Conservation (phyloP, 1,139 yeast genomes). For the Yamadazyma aaseri region DNA sequence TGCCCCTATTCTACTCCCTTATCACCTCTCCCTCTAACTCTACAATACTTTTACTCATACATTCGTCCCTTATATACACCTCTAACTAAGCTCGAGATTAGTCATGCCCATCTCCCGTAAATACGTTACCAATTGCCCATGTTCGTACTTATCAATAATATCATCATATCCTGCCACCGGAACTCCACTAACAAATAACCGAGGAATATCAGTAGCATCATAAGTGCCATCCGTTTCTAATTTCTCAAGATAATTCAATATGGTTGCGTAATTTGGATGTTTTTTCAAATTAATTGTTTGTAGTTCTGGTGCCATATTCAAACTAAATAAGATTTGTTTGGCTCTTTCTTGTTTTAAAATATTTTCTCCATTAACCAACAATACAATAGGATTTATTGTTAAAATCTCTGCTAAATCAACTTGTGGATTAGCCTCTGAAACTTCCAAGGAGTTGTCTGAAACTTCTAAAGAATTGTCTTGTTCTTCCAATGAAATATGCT, state of each 20-base stretch:
- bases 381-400: conserved; percentile 26
- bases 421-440: conserved; percentile 13
- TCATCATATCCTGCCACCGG: conserved; percentile 30
- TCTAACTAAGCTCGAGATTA: conserved; percentile 12
- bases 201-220: conserved; percentile 22
- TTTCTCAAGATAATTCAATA: conserved; percentile 25
- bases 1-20: background rate
- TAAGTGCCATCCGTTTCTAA: conserved; percentile 12
- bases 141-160: conserved; percentile 21
- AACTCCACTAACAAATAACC: conserved; percentile 32
- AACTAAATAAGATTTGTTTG: conserved; percentile 20
- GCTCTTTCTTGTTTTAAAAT: conserved; percentile 21
- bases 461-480: background rate
- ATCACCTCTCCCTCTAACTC: no score
- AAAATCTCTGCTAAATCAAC: conserved; percentile 30
- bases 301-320: conserved; percentile 34
- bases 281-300: conserved; percentile 27
- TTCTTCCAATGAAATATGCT: background rate
- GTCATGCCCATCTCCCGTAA: conserved; percentile 24
- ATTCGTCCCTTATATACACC: no score
- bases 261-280: conserved; percentile 30
- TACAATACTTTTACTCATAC: no score
- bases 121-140: conserved; percentile 20
- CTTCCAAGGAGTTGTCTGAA: background rate
- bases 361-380: conserved; percentile 21